These are phyloP conservation scores for Daldinia caldariorum DNA, from an alignment of 495 filamentous ascomycete species.

Conservation along the genomic window DNA sequence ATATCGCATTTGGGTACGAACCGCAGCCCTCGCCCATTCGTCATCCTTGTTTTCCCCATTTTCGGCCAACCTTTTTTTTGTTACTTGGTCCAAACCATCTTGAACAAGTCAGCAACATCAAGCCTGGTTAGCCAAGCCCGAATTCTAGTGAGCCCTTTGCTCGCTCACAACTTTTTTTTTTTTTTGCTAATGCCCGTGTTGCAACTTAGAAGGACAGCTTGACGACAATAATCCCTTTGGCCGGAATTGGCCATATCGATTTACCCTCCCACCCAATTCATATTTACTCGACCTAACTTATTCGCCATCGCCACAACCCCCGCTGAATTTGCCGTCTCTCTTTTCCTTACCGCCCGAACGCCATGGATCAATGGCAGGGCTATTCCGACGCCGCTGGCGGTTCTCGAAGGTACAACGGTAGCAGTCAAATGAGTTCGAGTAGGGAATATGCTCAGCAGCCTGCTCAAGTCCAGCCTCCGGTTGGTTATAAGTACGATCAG, in stretches of 20 bases:
- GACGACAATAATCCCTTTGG: constrained; percentile 32
- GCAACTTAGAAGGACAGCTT: constrained; percentile 30
- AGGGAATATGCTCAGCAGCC: constrained; percentile 61
- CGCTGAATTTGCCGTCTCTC: constrained; percentile 17
- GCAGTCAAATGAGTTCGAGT: constrained; percentile 55
- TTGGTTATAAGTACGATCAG: constrained; percentile 77
- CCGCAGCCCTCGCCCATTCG: constrained; percentile 35
- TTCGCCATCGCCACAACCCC: constrained; percentile 17
- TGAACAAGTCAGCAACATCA: constrained; percentile 33
- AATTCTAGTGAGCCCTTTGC: constrained; percentile 35
- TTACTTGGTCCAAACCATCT: constrained; percentile 34
- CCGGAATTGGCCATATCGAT: constrained; percentile 38
- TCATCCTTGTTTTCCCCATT: constrained; percentile 43
- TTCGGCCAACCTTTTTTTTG: constrained; percentile 39
- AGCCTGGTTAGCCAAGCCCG: constrained; percentile 30
- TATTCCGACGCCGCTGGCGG: constrained; percentile 59
- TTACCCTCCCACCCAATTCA: constrained; percentile 27
- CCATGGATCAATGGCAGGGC: constrained; percentile 68
- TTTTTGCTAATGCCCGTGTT: constrained; percentile 36
- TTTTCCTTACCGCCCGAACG: constrained; percentile 43
- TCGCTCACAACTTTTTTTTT: constrained; percentile 20
- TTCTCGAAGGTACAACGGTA: constrained; percentile 62
- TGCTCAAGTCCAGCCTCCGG: constrained; percentile 67
- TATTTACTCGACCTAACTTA: constrained; percentile 26
- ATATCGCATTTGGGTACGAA: constrained; percentile 47